These are phyloP conservation scores for Epichloe festucae DNA, from an alignment of 2,329 filamentous ascomycete species.

Conservation along the genomic window DNA sequence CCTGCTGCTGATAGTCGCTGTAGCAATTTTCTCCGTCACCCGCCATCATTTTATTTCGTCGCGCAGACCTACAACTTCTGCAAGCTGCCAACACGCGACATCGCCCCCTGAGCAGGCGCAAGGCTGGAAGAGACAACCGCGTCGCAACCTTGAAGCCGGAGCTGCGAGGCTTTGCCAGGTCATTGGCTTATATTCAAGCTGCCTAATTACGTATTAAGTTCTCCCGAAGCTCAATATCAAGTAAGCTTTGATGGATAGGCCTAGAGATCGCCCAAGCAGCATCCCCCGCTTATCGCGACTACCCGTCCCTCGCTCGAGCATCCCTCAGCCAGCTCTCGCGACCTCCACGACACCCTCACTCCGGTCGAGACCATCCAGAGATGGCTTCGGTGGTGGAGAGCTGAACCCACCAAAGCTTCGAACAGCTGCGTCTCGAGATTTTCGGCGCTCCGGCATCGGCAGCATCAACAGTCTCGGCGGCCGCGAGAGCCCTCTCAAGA, in stretches of 20 bases:
- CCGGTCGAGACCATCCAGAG: not conserved
- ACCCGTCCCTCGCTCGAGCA: constrained; percentile 21
- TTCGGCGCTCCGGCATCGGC: constrained; percentile 17
- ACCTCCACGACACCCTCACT: constrained; percentile 12
- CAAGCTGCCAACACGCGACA: not conserved
- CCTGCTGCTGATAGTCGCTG: not conserved
- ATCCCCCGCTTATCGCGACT: constrained; percentile 26
- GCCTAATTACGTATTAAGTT: not conserved
- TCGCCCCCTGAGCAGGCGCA: not conserved
- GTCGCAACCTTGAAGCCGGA: not conserved
- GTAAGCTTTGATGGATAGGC: constrained; percentile 16
- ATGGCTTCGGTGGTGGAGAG: constrained; percentile 13
- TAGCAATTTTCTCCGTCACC: too few relatives aligned
- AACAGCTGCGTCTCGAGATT: constrained; percentile 26
- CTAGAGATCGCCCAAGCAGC: constrained; percentile 23
- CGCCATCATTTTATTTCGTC: not conserved
- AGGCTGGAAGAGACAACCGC: not conserved
- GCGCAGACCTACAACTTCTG: not conserved
- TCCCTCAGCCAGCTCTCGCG: constrained; percentile 17
- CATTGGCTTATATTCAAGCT: too few relatives aligned
- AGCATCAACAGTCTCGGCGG: constrained; percentile 9
- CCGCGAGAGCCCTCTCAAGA: constrained; percentile 9
- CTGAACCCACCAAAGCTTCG: constrained; percentile 29
- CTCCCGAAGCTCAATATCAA: too few relatives aligned
- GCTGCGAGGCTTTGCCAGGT: not conserved